Evolutionary conservation across 441 rosid genomes (phyloP), one percentile per base, ranked within the genome.

Genomic region (Gossypium trilobum): DNA sequence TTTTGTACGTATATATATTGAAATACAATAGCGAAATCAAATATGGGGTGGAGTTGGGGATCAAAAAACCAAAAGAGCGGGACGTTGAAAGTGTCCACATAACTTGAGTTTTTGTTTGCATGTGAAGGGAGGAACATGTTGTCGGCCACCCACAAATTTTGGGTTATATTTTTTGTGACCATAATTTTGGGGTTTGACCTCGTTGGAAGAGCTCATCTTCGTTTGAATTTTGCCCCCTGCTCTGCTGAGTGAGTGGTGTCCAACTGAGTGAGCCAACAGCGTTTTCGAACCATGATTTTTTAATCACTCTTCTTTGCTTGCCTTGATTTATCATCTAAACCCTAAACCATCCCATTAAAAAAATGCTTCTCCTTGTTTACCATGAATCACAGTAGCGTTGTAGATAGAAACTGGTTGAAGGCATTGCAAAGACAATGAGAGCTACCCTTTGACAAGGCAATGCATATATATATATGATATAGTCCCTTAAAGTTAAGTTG

Each of bases 71-170:
- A 3, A 7, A 60, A 56, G 55, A 68, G 60, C 17, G 52, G 20
- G 20, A 14, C 42, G 31, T 8, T 23, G 27, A 58, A 70, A 58
- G 36, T 58, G 2, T 42, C 39, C 33, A 36, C 8, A 54, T 10
- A 20, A 11, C 6, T 20, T 44, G 68, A 13, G 39, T 27, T 74
- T 67, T 75, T 75, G 74, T 72, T 66, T 76, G 81, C 70, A 78
- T 85, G 85, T 81, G 88, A 62, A 70, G 71, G 16, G 50, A 75
- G 66, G 74, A 79, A 36, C 64, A 59, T 39, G 61, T 64, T 83
- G 89, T 87, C 89, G 88, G 89, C 89, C 91, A 84, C 82, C 22
- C 29, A 56, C 55, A 50, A 14, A n/a, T 76, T 79, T 14, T 25
- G 33, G 20, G n/a, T 2, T 20, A 27, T 23, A 44, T 52, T 77